Evolutionary conservation across 1,284 basidiomycete genomes (phyloP), one percentile per base, ranked within the genome.

Genomic region (Farysia itapuensis): DNA sequence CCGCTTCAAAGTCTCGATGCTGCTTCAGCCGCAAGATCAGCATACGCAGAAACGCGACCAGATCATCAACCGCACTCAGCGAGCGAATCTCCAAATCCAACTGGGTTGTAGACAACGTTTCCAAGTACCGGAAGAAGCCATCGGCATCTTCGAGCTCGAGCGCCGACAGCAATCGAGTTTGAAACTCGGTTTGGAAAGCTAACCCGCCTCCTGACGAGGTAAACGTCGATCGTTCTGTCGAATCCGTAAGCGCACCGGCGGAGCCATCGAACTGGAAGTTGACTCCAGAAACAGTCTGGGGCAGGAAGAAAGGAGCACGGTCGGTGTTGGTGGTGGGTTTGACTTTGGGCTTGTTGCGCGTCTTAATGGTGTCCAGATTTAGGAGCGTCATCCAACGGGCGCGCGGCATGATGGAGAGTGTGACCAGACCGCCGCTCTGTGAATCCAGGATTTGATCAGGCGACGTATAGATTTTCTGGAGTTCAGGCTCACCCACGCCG

Each of bases 331-430:
- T 89, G 79, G 97, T 96, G 4, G 91, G 91, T 0, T 91, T 83
- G 64, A 96, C 92, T 78, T 88, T 93, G 7, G 95, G 93, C 81
- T 94, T 95, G 77, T 98, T 97, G 35, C 82, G 51, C 69, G 87
- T 87, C 78, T 90, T 88, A 69, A 98, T 97, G 26, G 91, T 86
- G 66, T 98, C 95, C 25, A 99, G 82, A 73, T 97, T 96, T 47
- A 99, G 82, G 16, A 99, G 79, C 0, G 95, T 94, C 78, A 95
- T 90, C 95, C 95, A 99, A 65, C 90, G 82, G 12, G 91, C 86
- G 29, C 93, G 86, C 14, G 95, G 94, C 41, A 98, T 83, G 20
- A 93, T 81, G 4, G 92, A 94, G 13, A 98, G 80, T 0, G 95
- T 98, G 37, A 97, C 83, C 12, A 76, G 41, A 14, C 51, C 45